These are phyloP conservation scores for Pseudogymnoascus sp. DNA, from an alignment of 2,329 filamentous ascomycete species.

Conservation along the genomic window DNA sequence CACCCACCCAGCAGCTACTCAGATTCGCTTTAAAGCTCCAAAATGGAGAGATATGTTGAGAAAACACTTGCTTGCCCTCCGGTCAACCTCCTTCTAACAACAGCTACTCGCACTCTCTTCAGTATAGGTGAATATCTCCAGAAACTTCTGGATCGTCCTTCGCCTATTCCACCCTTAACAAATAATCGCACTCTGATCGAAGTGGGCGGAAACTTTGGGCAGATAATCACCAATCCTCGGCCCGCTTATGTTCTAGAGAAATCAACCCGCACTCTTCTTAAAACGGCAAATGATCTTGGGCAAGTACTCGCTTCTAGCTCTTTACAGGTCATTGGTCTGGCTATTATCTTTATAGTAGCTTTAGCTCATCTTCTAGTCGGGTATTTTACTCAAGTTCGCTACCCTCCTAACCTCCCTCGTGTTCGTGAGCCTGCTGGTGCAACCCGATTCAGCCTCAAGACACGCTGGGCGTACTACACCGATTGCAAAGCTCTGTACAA, in stretches of 20 bases:
- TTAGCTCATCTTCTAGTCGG: background rate
- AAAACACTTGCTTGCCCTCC: background rate
- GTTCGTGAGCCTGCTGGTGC: constrained; percentile 23
- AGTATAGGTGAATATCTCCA: background rate
- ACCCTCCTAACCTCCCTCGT: constrained; percentile 21
- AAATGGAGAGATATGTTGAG: background rate
- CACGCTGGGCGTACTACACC: constrained; percentile 24
- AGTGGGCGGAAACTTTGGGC: background rate
- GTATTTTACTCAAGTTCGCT: background rate
- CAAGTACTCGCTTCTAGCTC: background rate
- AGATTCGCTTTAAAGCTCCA: background rate
- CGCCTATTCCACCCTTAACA: background rate
- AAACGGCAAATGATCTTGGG: background rate
- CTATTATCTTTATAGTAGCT: background rate
- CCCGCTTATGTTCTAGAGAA: background rate
- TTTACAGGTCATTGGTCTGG: background rate
- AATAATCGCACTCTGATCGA: background rate
- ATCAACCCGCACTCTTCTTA: background rate
- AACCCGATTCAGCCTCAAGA: constrained; percentile 26
- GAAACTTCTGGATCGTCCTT: background rate
- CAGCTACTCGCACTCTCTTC: background rate
- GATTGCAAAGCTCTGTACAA: constrained; percentile 25
- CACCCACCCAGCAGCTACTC: no score
- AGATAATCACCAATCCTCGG: background rate
- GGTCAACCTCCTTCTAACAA: background rate